Evolutionary conservation across 139 green algal genomes (phyloP).

Genomic region (Chlamydomonas urium): DNA sequence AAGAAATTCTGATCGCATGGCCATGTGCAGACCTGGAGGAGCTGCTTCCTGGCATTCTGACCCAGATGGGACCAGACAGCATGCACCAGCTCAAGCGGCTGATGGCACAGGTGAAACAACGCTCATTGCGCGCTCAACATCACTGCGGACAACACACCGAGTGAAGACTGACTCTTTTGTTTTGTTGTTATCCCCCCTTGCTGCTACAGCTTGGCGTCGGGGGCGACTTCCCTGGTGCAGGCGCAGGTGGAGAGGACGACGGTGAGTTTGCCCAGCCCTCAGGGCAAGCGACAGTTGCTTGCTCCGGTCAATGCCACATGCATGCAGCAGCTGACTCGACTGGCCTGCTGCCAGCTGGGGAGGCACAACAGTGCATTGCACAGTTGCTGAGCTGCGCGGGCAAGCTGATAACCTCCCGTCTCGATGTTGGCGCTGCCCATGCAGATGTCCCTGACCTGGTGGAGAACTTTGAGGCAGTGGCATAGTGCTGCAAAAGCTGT

Average conservation of each 20-base stretch:
- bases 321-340: neutral
- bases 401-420: neutral
- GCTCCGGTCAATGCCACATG: too few relatives aligned
- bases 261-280: neutral
- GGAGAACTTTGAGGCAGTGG: constrained; percentile 79
- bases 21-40: constrained; percentile 68
- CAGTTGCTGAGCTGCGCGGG: neutral
- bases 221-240: neutral
- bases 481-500: constrained; percentile 19
- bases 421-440: neutral
- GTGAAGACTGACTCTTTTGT: neutral
- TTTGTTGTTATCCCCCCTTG: neutral
- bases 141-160: neutral
- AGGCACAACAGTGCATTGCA: neutral
- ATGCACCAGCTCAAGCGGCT: constrained; percentile 81
- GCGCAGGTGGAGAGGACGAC: neutral
- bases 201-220: neutral
- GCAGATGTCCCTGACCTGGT: constrained; percentile 90
- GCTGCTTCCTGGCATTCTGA: constrained; percentile 77
- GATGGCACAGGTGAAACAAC: constrained; percentile 25
- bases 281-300: neutral
- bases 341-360: neutral
- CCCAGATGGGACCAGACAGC: constrained; percentile 80
- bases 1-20: neutral
- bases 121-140: neutral